Conservation (phyloP, 768 basidiomycete genomes). For the Russula sp. region DNA sequence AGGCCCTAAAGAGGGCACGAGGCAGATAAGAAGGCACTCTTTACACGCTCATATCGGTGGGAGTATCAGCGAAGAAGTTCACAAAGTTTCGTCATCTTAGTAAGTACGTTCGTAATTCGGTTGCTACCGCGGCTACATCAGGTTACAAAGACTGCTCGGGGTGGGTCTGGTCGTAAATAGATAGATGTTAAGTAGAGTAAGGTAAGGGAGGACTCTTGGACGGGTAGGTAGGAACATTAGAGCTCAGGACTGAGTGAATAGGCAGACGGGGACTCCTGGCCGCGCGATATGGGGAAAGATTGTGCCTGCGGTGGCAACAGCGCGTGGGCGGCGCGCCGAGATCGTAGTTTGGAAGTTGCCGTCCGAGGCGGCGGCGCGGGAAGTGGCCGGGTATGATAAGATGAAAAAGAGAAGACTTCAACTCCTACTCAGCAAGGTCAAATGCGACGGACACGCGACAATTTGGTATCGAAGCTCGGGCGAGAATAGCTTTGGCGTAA, state of each 20-base stretch:
- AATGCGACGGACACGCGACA: slow-evolving; percentile 11
- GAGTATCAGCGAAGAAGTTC: slow-evolving; percentile 12
- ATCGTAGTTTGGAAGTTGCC: not conserved
- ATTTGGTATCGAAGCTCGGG: slow-evolving; percentile 9
- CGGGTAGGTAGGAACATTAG: slow-evolving; percentile 8
- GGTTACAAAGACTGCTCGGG: slow-evolving; percentile 3
- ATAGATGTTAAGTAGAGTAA: slow-evolving; percentile 12
- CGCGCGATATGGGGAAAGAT: not conserved
- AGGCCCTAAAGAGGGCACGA: slow-evolving; percentile 10
- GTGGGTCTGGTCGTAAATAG: not conserved
- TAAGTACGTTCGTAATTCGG: slow-evolving; percentile 15
- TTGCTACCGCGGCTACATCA: slow-evolving; percentile 13
- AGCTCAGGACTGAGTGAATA: not conserved
- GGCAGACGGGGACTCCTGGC: not conserved
- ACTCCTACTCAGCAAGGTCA: slow-evolving; percentile 8
- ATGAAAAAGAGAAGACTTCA: slow-evolving; percentile 5
- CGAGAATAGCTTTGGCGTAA: slow-evolving; percentile 15
- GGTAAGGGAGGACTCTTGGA: not conserved
- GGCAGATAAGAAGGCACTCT: slow-evolving; percentile 12
- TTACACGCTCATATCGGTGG: slow-evolving; percentile 20
- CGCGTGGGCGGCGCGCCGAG: slow-evolving; percentile 13
- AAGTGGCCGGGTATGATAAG: slow-evolving; percentile 2
- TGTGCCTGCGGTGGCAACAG: slow-evolving; percentile 2
- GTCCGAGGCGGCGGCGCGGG: slow-evolving; percentile 8
- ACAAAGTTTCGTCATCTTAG: slow-evolving; percentile 11